Base-by-base conservation (phyloP, 192 early-diverging fungal genomes). In the Haplosporangium gracile region DNA sequence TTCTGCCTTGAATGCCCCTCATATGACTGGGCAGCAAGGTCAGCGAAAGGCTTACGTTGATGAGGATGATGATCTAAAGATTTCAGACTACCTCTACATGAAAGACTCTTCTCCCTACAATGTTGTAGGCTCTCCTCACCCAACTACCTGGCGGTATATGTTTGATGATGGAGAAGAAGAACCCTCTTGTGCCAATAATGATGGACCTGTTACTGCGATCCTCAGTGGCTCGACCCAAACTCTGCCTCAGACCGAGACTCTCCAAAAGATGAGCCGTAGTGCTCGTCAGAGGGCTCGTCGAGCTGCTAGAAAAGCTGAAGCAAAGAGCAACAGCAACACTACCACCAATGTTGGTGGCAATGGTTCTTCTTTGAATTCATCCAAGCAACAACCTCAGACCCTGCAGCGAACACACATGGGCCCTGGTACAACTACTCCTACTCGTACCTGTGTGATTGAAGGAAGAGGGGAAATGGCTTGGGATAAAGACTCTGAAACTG, bases 251-350 rank as follows among this genome's bases (percentile, higher is more conserved):
- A n/a, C 1, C 53, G 5, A 24, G 20, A n/a, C 53, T 2, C 36
- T 36, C 53, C 22, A 20, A 57, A 57, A 20, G 24, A 57, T 57
- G 53, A 57, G 53, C 53, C 53, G 53, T 57, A 57, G 53, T 57
- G 53, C 53, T 57, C 53, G 53, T 57, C 53, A 57, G 53, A 57
- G 53, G 53, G 53, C 53, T 57, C 53, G 53, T 7, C 18, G 53
- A 57, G 53, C 53, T 57, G 53, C 53, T 20, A 57, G 24, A 57
- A 57, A 57, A 57, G 53, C 53, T 57, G 53, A 57, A 57, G 53
- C 53, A 57, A 57, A 24, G 7, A 57, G 7, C 5, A 57, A 57
- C 53, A 57, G 20, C 53, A 51, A 51, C 49, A 51, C 2, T 22
- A 51, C 13, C 49, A 51, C 16, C 49, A 51, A 2, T 51, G 49